Evolutionary conservation across 345 rosid species (phyloP).

Genomic region (Kernera saxatilis): DNA sequence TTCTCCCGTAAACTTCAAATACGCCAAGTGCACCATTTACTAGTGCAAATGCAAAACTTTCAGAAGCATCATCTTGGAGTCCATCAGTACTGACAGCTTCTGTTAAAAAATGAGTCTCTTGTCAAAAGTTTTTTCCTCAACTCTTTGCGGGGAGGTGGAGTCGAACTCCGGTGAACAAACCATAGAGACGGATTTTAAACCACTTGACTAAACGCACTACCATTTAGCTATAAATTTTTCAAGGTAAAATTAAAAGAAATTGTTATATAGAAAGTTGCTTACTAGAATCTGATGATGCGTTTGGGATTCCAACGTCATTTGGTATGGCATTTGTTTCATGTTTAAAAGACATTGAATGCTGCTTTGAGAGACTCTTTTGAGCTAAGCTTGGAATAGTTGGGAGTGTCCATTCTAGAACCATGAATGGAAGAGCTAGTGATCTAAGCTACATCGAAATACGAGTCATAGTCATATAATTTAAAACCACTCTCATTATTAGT

Average conservation of each 20-base stretch:
- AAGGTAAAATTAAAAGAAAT: background rate
- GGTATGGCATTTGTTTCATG: conserved; percentile 29
- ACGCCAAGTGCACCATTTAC: conserved; percentile 94
- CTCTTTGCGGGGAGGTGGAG: too few species aligned
- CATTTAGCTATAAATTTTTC: too few species aligned
- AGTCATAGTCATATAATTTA: conserved; percentile 42
- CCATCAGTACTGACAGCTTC: conserved; percentile 42
- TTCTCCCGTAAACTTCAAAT: conserved; percentile 81
- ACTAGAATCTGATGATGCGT: conserved; percentile 58
- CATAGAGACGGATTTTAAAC: too few species aligned
- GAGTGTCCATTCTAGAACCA: conserved; percentile 93
- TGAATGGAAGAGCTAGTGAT: conserved; percentile 97
- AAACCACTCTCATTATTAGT: background rate
- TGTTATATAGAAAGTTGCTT: conserved; percentile 15
- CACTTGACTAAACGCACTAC: too few species aligned
- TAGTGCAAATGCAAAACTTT: conserved; percentile 85
- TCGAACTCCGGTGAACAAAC: too few species aligned
- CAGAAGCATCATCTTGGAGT: conserved; percentile 61
- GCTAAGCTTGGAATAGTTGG: conserved; percentile 67
- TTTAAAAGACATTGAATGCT: conserved; percentile 37
- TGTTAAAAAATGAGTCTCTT: conserved; percentile 21
- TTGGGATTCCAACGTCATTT: conserved; percentile 44
- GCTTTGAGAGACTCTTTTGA: conserved; percentile 46
- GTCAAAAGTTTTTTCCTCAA: too few species aligned
- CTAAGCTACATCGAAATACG: conserved; percentile 79